Base-by-base conservation (phyloP, 495 filamentous ascomycete species). In the Echria macrotheca region DNA sequence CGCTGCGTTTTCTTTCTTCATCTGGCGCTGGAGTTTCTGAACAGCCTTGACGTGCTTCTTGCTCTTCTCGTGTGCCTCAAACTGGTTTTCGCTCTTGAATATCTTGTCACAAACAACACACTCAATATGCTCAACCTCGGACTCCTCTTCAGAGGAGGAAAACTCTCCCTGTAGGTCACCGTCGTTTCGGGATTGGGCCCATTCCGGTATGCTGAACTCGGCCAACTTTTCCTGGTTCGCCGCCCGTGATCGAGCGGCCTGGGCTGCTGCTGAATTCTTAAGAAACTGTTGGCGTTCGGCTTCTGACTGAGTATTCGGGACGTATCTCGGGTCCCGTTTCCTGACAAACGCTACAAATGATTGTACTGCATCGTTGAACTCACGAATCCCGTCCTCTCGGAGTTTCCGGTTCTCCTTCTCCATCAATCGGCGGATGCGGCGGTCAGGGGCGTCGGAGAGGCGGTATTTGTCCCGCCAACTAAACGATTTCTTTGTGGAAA, bases 21-120 rank as follows among this genome's bases (percentile, higher is more conserved):
- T 96, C 65, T 91, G 82, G 57, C 81, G 74, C 56, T 78, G 80
- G 28, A 99, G 64, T 52, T 88, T 78, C 51, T 88, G 81, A 4
- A 95, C 77, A 3, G 87, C 85, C 60, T 94, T 96, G 36, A 81
- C 58, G 59, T 99, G 93, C 62, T 96, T 97, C 61, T 95, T 97
- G 70, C 90, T 96, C 66, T 84, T 86, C 69, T 97, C 91, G 59
- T 99, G 93, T n/a, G 86, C 81, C 60, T 91, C 82, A 51, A 82
- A 91, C 56, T 96, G 93, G 55, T 86, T 87, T 60, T 95, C 84
- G 48, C 89, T 96, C 63, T 94, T 95, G 74, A 97, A 99, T 2
- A 57, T 84, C 68, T 99, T 99, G 58, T 80, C 77, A 62, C 93
- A 99, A 17, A 86, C 86, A 43, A 97, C 83, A 62, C 93, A 99